Evolutionary conservation across 352 stramenopile species (phyloP), one percentile per base, ranked within the genome.

Genomic region (Achlya hypogyna): DNA sequence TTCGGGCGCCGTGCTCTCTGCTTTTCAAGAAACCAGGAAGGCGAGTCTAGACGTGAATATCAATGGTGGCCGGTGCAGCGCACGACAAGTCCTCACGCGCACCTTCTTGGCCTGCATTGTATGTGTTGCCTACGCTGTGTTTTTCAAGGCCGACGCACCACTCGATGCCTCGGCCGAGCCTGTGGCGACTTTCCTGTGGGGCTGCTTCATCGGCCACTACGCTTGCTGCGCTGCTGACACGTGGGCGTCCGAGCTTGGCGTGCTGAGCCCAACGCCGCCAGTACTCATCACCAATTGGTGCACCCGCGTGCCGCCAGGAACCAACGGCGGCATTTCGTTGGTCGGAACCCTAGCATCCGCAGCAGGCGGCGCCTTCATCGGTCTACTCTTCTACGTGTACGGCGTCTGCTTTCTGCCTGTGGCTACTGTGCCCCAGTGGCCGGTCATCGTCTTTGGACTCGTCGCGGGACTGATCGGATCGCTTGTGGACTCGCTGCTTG

Each of bases 171-270:
- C 62, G 1, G 18, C 3, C 8, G 45, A 73, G 18, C 77, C 78
- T 4, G 14, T 68, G 14, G 69, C 65, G 29, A 88, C 78, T 27
- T 78, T 81, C 27, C 59, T 93, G 27, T 58, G 93, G 31, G 72
- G 82, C 64, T 87, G 77, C 34, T 94, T 95, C 70, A 81, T 98
- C 14, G 89, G 88, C 12, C 93, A 98, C 72, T 97, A 98, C 72
- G 91, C 93, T 4, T 97, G 88, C 45, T 97, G 87, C 53, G 78
- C 92, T 8, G 93, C 84, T 0, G 94, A 98, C 74, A 98, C 95
- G 18, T 96, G 95, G 82, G 91, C 93, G n/a, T 97, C 88, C 1
- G 95, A 98, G 72, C 75, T 98, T 6, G 95, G 94, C 8, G 95
- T 98, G 29, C 75, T 98, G 0, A 88, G 81, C 51, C 75, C 75